Evolutionary conservation across 345 rosid genomes (phyloP).

Genomic region (Barbarea vulgaris): DNA sequence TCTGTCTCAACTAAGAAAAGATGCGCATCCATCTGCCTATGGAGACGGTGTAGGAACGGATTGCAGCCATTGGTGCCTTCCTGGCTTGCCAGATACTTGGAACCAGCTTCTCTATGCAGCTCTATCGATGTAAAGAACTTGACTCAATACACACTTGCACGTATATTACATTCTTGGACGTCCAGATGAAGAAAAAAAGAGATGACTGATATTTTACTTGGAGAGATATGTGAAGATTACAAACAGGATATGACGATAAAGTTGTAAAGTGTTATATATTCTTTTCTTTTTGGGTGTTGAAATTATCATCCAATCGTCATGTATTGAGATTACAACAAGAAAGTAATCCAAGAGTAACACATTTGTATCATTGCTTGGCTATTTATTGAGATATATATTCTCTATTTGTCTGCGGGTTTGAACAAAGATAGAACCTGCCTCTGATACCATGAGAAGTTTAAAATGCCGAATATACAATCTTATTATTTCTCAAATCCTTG

Average conservation of each 20-base stretch:
- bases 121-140: conserved; percentile 50
- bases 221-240: conserved; percentile 9
- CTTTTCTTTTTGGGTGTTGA: not conserved
- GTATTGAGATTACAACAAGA: conserved; percentile 14
- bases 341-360: conserved; percentile 7
- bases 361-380: not conserved
- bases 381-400: too few relatives aligned
- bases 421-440: too few relatives aligned
- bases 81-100: conserved; percentile 96
- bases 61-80: conserved; percentile 98
- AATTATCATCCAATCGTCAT: conserved; percentile 8
- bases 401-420: too few relatives aligned
- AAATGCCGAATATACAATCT: too few relatives aligned
- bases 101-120: conserved; percentile 91
- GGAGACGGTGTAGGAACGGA: conserved; percentile 58
- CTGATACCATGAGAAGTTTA: too few relatives aligned
- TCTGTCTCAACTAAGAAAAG: conserved; percentile 84
- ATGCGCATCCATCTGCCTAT: conserved; percentile 84
- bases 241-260: not conserved
- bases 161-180: conserved; percentile 27
- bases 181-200: not conserved
- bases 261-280: conserved; percentile 20
- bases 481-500: too few relatives aligned
- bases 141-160: conserved; percentile 20
- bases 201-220: conserved; percentile 26